Evolutionary conservation across 2,329 filamentous ascomycete genomes (phyloP), one percentile per base, ranked within the genome.

Genomic region (Paradendryphiella salina): DNA sequence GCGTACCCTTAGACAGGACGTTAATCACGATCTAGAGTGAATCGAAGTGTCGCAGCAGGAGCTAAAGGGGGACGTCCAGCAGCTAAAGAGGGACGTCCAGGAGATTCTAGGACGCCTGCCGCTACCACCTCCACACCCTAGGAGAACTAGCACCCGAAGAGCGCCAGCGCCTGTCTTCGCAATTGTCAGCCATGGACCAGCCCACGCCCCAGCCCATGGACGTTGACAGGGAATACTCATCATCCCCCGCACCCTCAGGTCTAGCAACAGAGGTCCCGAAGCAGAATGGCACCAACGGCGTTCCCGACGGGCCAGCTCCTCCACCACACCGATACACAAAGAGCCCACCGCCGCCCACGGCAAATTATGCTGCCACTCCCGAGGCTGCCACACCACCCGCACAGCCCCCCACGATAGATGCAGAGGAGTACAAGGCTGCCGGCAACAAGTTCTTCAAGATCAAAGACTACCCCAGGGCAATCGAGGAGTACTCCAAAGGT

Each of bases 381-480:
- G 65, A 71, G 52, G 67, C 64, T 15, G 65, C 69, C 17, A 72
- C 76, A 3, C 72, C 73, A 48, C 70, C 76, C 10, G 69, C 67
- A 13, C 69, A 73, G 50, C 68, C 72, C 38, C 72, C 73, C n/a
- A 75, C 77, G 34, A 88, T 93, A 46, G 90, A 96, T 70, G 90
- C 93, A 20, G 94, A 99, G 76, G 81, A 85, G 10, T 96, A 87
- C 82, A 99, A 99, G 80, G 84, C 89, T 64, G 85, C 89, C 2
- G 94, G 94, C 52, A 99, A 99, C 78, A 94, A 94, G 69, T 93
- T 90, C 70, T 99, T 96, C 83, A 97, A 96, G 79, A 89, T 92
- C 58, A 90, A 88, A 71, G 89, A 96, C 68, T 99, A 93, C 73
- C 77, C 81, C 54, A 87, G 88, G 70, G 93, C 94, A 18, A 92